These are phyloP conservation scores for Psidium guajava DNA, from an alignment of 345 rosid species.

Conservation along the genomic window DNA sequence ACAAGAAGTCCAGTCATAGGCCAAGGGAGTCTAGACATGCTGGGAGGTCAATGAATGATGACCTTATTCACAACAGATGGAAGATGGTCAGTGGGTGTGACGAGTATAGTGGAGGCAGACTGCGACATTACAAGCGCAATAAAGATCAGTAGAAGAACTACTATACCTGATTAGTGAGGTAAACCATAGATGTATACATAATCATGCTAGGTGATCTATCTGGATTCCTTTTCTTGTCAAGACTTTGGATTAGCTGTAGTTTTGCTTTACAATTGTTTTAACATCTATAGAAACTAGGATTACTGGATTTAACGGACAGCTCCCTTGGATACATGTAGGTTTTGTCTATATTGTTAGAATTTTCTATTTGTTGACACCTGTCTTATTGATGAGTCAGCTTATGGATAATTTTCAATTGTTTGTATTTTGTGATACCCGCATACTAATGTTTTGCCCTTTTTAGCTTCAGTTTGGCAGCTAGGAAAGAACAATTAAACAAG, in stretches of 20 bases:
- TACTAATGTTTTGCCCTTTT: neutral
- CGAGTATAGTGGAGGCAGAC: constrained; percentile 7
- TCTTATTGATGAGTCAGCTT: neutral
- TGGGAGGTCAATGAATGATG: neutral
- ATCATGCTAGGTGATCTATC: neutral
- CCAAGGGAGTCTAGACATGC: neutral
- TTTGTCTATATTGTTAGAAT: neutral
- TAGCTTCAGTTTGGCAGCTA: neutral
- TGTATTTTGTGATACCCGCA: neutral
- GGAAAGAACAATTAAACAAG: neutral
- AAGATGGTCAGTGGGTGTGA: constrained; percentile 20
- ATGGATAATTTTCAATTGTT: neutral
- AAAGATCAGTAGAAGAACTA: constrained; percentile 2
- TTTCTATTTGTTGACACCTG: neutral
- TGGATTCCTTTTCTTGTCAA: neutral
- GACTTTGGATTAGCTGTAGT: neutral
- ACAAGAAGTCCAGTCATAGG: neutral
- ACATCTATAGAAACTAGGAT: neutral
- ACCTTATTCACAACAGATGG: constrained; percentile 24
- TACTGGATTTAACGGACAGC: neutral
- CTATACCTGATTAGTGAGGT: neutral
- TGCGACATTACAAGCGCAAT: constrained; percentile 7
- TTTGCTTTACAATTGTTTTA: neutral
- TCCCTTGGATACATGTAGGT: neutral
- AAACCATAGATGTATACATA: neutral